Percentiles rank a stretch among this genome's conserved stretches.
Conservation (phyloP, 495 filamentous ascomycete species). For the Oleoguttula mirabilis region DNA sequence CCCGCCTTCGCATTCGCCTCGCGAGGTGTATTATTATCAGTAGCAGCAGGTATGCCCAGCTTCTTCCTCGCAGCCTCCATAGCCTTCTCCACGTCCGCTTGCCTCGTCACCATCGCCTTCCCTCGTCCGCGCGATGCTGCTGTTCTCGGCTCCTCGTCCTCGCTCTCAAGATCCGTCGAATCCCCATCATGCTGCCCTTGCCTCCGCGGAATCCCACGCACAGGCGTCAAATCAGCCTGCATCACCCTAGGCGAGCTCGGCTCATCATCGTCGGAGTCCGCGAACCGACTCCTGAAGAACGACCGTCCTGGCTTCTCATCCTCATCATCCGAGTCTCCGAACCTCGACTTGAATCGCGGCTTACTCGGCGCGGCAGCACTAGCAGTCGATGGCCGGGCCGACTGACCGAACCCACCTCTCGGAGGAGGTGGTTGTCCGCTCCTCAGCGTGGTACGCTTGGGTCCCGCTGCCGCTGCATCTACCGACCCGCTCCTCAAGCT, state of each 20-base stretch:
- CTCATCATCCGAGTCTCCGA: conserved; percentile 61
- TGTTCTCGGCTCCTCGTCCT: conserved; percentile 4
- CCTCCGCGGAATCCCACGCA: conserved; percentile 52
- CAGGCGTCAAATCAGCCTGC: conserved; percentile 38
- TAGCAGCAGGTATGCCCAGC: conserved; percentile 13
- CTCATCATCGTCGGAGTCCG: conserved; percentile 62
- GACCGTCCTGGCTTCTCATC: conserved; percentile 23
- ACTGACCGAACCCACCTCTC: conserved; percentile 1
- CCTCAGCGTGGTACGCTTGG: not conserved
- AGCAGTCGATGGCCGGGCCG: conserved; percentile 33
- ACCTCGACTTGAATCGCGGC: conserved; percentile 39
- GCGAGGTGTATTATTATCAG: conserved; percentile 11
- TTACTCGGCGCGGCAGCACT: conserved; percentile 24
- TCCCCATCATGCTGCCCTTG: conserved; percentile 44
- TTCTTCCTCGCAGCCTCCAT: conserved; percentile 19
- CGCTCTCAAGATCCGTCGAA: conserved; percentile 48
- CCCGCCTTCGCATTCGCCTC: conserved; percentile 11
- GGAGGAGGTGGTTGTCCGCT: not conserved
- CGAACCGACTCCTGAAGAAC: conserved; percentile 57
- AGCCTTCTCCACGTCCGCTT: conserved; percentile 24
- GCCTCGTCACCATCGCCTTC: conserved; percentile 5
- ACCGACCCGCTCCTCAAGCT: conserved; percentile 8
- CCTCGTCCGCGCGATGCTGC: conserved; percentile 1
- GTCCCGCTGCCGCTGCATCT: conserved; percentile 13
- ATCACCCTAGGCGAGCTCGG: conserved; percentile 16